Percentiles rank a stretch among this genome's conserved stretches.
These are phyloP conservation scores for Rhododendron williamsianum DNA, from an alignment of 148 eudicot genomes.

Conservation along the genomic window DNA sequence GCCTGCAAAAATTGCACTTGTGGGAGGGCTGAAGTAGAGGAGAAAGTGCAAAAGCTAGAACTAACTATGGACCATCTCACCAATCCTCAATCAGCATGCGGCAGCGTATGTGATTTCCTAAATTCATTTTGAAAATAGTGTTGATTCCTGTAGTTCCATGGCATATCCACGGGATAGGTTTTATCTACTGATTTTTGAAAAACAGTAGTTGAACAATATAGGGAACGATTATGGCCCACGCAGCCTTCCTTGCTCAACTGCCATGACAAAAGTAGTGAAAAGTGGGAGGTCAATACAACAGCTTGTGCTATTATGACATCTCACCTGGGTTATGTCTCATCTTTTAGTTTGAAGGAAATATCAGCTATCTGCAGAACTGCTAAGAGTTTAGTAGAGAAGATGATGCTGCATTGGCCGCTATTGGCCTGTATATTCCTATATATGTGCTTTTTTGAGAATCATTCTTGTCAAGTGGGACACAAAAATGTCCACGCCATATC, in stretches of 20 bases:
- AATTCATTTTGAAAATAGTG: neutral
- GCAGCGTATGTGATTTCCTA: constrained; percentile 49
- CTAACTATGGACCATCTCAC: constrained; percentile 65
- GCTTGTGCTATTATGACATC: neutral
- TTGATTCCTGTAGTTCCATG: neutral
- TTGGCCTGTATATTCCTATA: neutral
- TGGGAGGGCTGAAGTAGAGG: constrained; percentile 92
- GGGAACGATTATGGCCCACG: neutral
- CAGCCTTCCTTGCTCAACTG: neutral
- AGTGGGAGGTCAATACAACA: neutral
- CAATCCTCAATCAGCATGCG: constrained; percentile 86
- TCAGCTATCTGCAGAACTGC: neutral
- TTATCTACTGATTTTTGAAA: neutral
- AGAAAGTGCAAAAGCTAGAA: constrained; percentile 69
- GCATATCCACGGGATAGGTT: neutral
- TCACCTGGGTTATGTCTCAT: neutral
- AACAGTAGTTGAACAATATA: neutral
- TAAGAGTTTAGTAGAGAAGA: neutral
- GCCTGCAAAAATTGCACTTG: constrained; percentile 96
- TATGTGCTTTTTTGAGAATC: neutral
- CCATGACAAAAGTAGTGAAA: neutral
- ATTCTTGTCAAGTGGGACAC: neutral
- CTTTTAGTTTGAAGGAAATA: neutral
- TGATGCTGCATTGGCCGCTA: neutral
- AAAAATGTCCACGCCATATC: neutral